phyloP scores from a whole-genome alignment of 352 stramenopile species.

The Phytophthora podocarpi region DNA sequence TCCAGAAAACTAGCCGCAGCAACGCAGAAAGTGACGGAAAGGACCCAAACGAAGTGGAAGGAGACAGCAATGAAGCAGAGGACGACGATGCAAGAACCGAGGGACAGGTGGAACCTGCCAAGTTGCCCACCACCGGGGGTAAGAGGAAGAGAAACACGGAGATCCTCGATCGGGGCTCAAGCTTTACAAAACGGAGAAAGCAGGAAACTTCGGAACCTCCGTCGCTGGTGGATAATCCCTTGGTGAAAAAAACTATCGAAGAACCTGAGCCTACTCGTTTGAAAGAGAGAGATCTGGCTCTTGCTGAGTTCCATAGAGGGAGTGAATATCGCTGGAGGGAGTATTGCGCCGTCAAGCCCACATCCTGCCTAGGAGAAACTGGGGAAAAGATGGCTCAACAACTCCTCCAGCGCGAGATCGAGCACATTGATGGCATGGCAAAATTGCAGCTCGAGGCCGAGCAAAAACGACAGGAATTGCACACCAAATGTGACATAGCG shows the following conservation, averaged over 20 bases:
- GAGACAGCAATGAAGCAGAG: not conserved
- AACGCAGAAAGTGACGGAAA: too few species aligned
- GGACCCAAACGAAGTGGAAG: too few species aligned
- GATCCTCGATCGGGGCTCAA: not conserved
- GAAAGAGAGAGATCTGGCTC: not conserved
- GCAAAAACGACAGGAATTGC: slow-evolving; percentile 4
- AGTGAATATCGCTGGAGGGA: slow-evolving; percentile 13
- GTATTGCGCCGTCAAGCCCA: not conserved
- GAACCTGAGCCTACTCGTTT: not conserved
- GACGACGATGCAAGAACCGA: not conserved
- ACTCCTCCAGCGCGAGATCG: not conserved
- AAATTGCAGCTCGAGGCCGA: slow-evolving; percentile 17
- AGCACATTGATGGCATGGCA: slow-evolving; percentile 9
- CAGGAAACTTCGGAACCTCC: not conserved
- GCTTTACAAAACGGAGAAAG: not conserved
- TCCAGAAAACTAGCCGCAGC: too few species aligned
- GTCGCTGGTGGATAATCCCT: not conserved
- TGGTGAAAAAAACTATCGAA: not conserved
- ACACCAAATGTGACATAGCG: not conserved
- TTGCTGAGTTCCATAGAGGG: not conserved
- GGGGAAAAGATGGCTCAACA: not conserved
- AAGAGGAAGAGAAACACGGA: not conserved
- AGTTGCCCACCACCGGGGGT: not conserved
- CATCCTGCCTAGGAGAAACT: not conserved
- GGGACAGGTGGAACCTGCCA: not conserved